Evolutionary conservation across 2,329 filamentous ascomycete genomes (phyloP), one percentile per base, ranked within the genome.

Genomic region (Aspergillus arachidicola): DNA sequence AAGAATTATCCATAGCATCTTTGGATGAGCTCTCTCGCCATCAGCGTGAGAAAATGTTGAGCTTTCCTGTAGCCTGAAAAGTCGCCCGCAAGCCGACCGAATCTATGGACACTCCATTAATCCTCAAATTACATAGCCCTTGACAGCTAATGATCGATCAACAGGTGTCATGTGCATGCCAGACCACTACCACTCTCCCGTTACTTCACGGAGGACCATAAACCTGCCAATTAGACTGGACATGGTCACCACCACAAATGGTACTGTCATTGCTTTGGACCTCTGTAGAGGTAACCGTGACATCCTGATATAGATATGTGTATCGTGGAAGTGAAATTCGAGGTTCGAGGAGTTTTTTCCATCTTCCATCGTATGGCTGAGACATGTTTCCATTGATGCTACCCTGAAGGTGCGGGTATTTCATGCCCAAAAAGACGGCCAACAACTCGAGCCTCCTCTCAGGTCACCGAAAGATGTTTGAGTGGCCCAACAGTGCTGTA

Each of bases 401-500:
- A 60, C 58, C 66, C 62, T 51, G 38, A 59, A 59, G 46, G 64
- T 50, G 59, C 57, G 65, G 62, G 58, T 65, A 34, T 56, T 58
- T 63, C 63, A 64, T 50, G 63, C 55, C 46, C 32, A 63, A 56
- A 45, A 45, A 63, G 48, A 59, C 62, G 57, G 50, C 58, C 50
- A 62, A 66, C 58, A 63, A 58, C 57, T 41, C 60, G 58, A 61
- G 60, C 55, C 57, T 54, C 58, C 61, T 60, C 62, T 56, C 61
- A 64, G 60, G 53, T 58, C 58, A 64, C 66, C 50, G 45, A 68
- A 57, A 64, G 60, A 62, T 66, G 53, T 59, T 63, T 38, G 58
- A 61, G 60, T 61, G 32, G 32, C 58, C 62, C 57, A 64, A 66
- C 64, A 34, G 61, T 63, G 62, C 58, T 50, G 57, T 45, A 57